Evolutionary conservation across 2,329 filamentous ascomycete genomes (phyloP).

Genomic region (Sclerotinia trifoliorum): DNA sequence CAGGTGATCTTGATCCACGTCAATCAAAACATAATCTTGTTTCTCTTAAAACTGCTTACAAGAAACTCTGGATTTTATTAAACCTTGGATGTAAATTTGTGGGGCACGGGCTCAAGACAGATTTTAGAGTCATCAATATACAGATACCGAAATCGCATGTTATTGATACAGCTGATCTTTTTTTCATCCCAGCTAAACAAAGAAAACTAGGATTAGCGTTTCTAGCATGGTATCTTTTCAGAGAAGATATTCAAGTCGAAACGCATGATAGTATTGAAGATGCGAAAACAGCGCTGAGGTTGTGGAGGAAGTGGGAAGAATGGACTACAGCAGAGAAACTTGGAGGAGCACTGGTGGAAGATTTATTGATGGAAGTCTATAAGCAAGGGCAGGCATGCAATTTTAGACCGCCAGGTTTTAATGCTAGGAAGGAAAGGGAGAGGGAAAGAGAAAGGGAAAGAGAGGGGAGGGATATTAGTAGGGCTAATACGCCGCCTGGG

Average conservation of each 20-base stretch:
- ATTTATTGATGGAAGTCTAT: conserved; percentile 87
- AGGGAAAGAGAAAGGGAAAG: conserved; percentile 44
- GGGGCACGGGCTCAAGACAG: conserved; percentile 88
- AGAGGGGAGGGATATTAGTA: conserved; percentile 47
- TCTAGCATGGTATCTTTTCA: conserved; percentile 84
- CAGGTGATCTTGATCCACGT: conserved; percentile 77
- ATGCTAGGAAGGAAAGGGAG: conserved; percentile 44
- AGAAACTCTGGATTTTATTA: conserved; percentile 94
- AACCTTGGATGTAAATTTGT: conserved; percentile 94
- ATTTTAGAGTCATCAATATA: conserved; percentile 98
- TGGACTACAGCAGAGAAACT: conserved; percentile 51
- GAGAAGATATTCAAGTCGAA: conserved; percentile 89
- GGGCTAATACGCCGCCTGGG: conserved; percentile 54
- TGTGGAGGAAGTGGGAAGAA: conserved; percentile 88
- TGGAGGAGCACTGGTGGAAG: conserved; percentile 78
- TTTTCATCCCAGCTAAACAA: conserved; percentile 75
- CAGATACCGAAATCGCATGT: conserved; percentile 87
- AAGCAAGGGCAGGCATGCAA: conserved; percentile 57
- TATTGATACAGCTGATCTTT: conserved; percentile 90
- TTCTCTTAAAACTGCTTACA: conserved; percentile 87
- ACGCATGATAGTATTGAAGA: conserved; percentile 96
- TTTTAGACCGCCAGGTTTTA: conserved; percentile 53
- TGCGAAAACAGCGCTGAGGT: conserved; percentile 81
- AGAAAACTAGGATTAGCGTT: conserved; percentile 91
- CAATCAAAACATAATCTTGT: conserved; percentile 81